phyloP scores from a whole-genome alignment of 2,329 filamentous ascomycete species.

The Plectosphaerella cucumerina region DNA sequence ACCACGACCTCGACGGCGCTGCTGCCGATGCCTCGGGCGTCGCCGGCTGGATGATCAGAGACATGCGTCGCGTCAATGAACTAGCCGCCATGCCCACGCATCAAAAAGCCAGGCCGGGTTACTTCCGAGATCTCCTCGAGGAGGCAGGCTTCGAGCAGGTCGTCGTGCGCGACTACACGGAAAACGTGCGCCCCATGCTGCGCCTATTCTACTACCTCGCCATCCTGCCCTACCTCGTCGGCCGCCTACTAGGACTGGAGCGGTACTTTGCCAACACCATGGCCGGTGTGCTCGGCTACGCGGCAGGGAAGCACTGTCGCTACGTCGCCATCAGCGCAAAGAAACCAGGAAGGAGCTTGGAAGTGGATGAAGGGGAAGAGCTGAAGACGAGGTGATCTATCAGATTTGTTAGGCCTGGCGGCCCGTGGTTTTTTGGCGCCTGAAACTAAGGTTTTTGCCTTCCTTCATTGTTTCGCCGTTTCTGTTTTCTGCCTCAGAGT shows the following conservation, averaged over 20 bases:
- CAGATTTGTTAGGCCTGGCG: not conserved
- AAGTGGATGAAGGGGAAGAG: constrained; percentile 5
- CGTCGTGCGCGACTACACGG: constrained; percentile 35
- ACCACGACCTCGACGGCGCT: constrained; percentile 29
- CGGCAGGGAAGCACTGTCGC: constrained; percentile 24
- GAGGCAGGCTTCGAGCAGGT: constrained; percentile 42
- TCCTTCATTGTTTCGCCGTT: not conserved
- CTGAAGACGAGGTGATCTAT: not conserved
- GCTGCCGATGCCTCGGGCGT: constrained; percentile 13
- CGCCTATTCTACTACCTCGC: constrained; percentile 42
- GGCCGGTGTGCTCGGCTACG: constrained; percentile 26
- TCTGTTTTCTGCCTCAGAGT: not conserved
- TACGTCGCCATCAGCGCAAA: constrained; percentile 30
- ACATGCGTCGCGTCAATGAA: constrained; percentile 33
- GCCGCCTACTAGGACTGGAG: constrained; percentile 38
- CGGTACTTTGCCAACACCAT: constrained; percentile 39
- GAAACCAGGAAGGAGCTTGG: constrained; percentile 23
- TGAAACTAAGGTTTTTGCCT: not conserved
- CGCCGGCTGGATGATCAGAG: constrained; percentile 15
- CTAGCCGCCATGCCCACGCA: constrained; percentile 42
- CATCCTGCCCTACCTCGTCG: constrained; percentile 40
- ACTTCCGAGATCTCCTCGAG: constrained; percentile 34
- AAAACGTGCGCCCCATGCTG: constrained; percentile 43
- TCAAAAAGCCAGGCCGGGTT: constrained; percentile 29
- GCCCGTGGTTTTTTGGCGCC: not conserved